Conservation (phyloP, 2,329 filamentous ascomycete genomes). For the Epichloe sibirici region DNA sequence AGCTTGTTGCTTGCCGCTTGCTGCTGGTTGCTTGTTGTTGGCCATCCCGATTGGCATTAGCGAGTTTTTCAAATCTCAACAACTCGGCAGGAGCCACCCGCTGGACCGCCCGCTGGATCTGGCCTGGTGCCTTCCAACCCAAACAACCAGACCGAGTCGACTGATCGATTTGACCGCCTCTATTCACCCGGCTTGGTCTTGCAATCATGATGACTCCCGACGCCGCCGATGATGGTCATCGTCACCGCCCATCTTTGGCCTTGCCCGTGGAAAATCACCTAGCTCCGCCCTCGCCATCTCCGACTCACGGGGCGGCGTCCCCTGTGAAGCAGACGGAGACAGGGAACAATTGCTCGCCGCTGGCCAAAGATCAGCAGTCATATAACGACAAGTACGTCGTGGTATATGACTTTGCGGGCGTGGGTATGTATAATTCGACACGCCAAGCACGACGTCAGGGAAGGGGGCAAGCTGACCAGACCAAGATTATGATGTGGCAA, state of each 20-base stretch:
- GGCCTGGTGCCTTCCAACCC: no score
- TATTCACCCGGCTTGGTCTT: not conserved
- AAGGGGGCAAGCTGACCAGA: not conserved
- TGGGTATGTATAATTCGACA: constrained; percentile 15
- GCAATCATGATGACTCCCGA: constrained; percentile 2
- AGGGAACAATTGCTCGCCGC: not conserved
- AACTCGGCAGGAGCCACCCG: no score
- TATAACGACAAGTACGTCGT: constrained; percentile 23
- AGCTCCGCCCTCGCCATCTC: not conserved
- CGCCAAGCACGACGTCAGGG: not conserved
- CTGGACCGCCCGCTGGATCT: no score
- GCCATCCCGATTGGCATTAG: no score
- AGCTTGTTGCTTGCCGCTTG: no score
- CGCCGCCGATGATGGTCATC: not conserved
- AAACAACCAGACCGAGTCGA: no score
- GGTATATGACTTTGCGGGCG: constrained; percentile 23
- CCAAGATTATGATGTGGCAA: constrained; percentile 22
- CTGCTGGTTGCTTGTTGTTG: no score
- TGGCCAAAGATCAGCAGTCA: not conserved
- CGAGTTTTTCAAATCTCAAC: no score
- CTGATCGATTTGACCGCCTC: no score
- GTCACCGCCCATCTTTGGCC: not conserved
- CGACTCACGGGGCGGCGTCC: not conserved
- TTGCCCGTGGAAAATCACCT: not conserved
- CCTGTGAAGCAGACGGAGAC: not conserved